Evolutionary conservation across 768 basidiomycete genomes (phyloP).

Genomic region (Russula abietina): DNA sequence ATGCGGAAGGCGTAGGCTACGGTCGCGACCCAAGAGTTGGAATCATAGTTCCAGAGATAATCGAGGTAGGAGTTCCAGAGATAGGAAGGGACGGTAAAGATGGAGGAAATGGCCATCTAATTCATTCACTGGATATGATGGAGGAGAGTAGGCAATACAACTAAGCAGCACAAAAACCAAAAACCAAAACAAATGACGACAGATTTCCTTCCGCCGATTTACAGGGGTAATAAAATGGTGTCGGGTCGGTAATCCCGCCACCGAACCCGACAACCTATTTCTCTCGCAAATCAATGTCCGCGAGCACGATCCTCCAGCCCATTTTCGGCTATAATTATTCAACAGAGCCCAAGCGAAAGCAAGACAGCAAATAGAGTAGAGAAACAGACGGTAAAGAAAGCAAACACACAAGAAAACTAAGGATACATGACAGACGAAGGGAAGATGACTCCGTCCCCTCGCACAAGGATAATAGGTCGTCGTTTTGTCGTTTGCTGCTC

Average conservation of each 20-base stretch:
- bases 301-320: not conserved
- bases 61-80: slow-evolving; percentile 58
- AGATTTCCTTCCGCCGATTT: not conserved
- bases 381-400: not conserved
- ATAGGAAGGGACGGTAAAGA: slow-evolving; percentile 27
- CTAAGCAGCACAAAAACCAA: not conserved
- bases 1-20: slow-evolving; percentile 59
- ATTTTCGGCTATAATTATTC: slow-evolving; percentile 3
- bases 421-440: slow-evolving; percentile 80
- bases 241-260: not conserved
- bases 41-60: slow-evolving; percentile 58
- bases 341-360: slow-evolving; percentile 9
- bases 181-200: slow-evolving; percentile 2
- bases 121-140: not conserved
- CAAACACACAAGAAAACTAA: slow-evolving; percentile 35
- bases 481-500: slow-evolving; percentile 62
- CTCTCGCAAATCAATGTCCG: slow-evolving; percentile 1
- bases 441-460: slow-evolving; percentile 82
- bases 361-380: slow-evolving; percentile 18
- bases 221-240: not conserved
- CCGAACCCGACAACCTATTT: not conserved
- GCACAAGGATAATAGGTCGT: slow-evolving; percentile 73
- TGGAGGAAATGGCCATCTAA: slow-evolving; percentile 17
- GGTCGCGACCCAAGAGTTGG: slow-evolving; percentile 61
- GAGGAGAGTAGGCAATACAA: not conserved